Evolutionary conservation across 2,329 filamentous ascomycete genomes (phyloP).

Genomic region (Sporothrix humicola): DNA sequence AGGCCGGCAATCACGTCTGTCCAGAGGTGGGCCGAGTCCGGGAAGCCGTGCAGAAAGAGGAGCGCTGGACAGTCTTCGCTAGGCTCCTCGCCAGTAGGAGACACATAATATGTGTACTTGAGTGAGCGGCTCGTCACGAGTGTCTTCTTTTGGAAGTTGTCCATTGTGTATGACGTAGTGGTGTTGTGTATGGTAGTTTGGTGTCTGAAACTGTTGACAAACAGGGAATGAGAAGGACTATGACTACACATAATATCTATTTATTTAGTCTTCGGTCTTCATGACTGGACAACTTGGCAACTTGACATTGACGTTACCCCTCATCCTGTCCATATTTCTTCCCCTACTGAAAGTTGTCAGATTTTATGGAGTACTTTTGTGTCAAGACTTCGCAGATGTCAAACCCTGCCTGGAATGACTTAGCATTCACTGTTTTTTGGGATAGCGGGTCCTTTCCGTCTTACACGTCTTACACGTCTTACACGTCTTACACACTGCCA

Average conservation of each 20-base stretch:
- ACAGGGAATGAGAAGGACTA: too few relatives aligned
- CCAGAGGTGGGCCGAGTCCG: conserved; percentile 55
- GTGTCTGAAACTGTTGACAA: background rate
- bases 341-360: background rate
- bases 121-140: conserved; percentile 43
- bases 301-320: too few relatives aligned
- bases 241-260: too few relatives aligned
- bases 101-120: conserved; percentile 51
- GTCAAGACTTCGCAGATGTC: background rate
- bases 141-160: conserved; percentile 42
- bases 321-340: too few relatives aligned
- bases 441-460: background rate
- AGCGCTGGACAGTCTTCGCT: conserved; percentile 42
- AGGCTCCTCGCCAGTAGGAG: conserved; percentile 30
- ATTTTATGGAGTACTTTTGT: background rate
- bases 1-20: conserved; percentile 44
- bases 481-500: background rate
- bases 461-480: background rate
- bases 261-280: too few relatives aligned
- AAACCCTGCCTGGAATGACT: background rate
- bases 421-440: background rate
- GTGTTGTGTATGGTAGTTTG: background rate
- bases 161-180: conserved; percentile 34
- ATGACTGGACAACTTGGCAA: too few relatives aligned
- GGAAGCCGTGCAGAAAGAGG: conserved; percentile 57